Percentiles rank a stretch among this genome's conserved stretches.
Conservation (phyloP, 1,284 basidiomycete species). For the Stereum hirsutum region DNA sequence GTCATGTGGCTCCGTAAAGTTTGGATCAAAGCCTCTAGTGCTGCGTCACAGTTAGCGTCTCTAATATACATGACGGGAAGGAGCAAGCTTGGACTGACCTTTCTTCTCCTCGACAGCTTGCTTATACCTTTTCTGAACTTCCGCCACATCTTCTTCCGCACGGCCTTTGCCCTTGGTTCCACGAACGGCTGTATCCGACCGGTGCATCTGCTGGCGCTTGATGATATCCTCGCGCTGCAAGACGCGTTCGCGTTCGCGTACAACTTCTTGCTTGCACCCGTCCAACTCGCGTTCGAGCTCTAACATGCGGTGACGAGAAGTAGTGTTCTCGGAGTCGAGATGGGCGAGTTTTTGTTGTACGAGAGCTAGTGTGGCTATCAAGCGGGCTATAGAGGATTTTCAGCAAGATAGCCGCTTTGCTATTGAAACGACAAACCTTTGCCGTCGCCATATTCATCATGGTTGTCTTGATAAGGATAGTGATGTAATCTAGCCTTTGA, state of each 20-base stretch:
- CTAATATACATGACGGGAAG: slow-evolving; percentile 2
- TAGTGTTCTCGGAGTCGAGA: slow-evolving; percentile 73
- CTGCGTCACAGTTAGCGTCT: slow-evolving; percentile 27
- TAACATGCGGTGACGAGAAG: slow-evolving; percentile 66
- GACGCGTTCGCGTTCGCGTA: slow-evolving; percentile 52
- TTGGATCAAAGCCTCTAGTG: slow-evolving; percentile 67
- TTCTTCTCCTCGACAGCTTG: slow-evolving; percentile 80
- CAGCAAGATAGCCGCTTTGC: slow-evolving; percentile 1
- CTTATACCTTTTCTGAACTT: slow-evolving; percentile 42
- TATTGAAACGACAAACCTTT: slow-evolving; percentile 36
- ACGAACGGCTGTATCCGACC: slow-evolving; percentile 7
- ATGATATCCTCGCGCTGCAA: slow-evolving; percentile 42
- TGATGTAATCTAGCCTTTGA: slow-evolving; percentile 43
- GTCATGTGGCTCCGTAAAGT: slow-evolving; percentile 67
- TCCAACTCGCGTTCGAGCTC: slow-evolving; percentile 81
- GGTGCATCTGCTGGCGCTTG: slow-evolving; percentile 24
- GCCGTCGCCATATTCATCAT: slow-evolving; percentile 40
- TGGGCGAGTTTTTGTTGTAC: slow-evolving; percentile 59
- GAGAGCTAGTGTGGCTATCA: slow-evolving; percentile 48
- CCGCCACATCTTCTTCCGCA: slow-evolving; percentile 29
- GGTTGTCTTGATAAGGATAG: slow-evolving; percentile 34
- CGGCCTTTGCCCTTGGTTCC: slow-evolving; percentile 24
- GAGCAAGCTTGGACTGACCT: slow-evolving; percentile 33
- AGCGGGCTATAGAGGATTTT: slow-evolving; percentile 32
- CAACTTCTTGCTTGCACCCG: slow-evolving; percentile 64